These are phyloP conservation scores for Lepidium campestre DNA, from an alignment of 441 rosid genomes.

Conservation along the genomic window DNA sequence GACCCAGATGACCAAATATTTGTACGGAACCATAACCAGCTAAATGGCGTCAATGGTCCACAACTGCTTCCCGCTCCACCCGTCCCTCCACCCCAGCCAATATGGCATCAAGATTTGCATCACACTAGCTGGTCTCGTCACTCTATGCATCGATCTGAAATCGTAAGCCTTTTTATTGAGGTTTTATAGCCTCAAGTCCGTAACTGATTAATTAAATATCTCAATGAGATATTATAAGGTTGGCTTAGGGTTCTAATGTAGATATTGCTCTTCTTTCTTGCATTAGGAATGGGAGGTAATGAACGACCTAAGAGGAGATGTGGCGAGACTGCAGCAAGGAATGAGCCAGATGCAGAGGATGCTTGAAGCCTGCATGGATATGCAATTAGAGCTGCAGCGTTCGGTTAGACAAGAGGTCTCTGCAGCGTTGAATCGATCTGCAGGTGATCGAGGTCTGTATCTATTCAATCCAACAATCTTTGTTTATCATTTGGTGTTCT, in stretches of 20 bases:
- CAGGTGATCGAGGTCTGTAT: slow-evolving; percentile 60
- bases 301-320: slow-evolving; percentile 84
- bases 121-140: slow-evolving; percentile 89
- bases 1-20: slow-evolving; percentile 58
- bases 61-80: slow-evolving; percentile 72
- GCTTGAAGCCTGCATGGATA: slow-evolving; percentile 97
- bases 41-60: slow-evolving; percentile 47
- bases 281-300: slow-evolving; percentile 91
- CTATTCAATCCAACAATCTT: neutral
- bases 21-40: slow-evolving; percentile 47
- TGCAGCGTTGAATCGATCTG: slow-evolving; percentile 78
- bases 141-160: slow-evolving; percentile 78
- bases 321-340: slow-evolving; percentile 92
- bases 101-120: slow-evolving; percentile 90
- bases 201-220: neutral
- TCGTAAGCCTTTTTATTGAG: slow-evolving; percentile 42
- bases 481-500: neutral
- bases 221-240: neutral
- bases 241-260: neutral
- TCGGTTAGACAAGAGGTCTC: slow-evolving; percentile 98
- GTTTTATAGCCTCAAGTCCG: neutral
- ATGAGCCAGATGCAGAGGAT: slow-evolving; percentile 99
- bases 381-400: slow-evolving; percentile 96
- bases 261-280: neutral
- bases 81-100: slow-evolving; percentile 88